These are phyloP conservation scores for Tremella yokohamensis DNA, from an alignment of 768 basidiomycete species.

Conservation along the genomic window DNA sequence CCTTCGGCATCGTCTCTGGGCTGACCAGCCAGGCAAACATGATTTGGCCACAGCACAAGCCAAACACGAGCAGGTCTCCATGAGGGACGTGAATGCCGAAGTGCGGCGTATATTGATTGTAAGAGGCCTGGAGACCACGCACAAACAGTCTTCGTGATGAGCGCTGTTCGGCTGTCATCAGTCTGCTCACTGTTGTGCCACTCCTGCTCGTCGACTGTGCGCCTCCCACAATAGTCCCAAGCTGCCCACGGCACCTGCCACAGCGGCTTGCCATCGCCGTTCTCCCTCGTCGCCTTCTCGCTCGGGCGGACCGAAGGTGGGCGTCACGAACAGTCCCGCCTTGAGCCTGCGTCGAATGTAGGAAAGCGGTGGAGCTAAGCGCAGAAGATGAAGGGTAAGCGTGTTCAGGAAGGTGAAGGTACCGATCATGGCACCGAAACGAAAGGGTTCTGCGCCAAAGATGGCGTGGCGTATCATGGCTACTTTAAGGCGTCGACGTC, in stretches of 20 bases:
- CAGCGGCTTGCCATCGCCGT: conserved; percentile 49
- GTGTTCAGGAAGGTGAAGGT: conserved; percentile 51
- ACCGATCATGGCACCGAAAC: conserved; percentile 88
- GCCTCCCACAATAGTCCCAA: conserved; percentile 47
- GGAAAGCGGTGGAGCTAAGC: conserved; percentile 44
- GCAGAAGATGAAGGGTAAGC: conserved; percentile 45
- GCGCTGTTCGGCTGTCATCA: background rate
- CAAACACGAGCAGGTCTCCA: conserved; percentile 78
- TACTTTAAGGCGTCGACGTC: conserved; percentile 61
- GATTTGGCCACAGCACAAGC: conserved; percentile 80
- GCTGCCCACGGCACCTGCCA: conserved; percentile 49
- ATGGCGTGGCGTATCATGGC: conserved; percentile 72
- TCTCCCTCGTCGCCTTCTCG: conserved; percentile 42
- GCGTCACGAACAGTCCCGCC: conserved; percentile 27
- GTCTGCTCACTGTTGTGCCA: conserved; percentile 47
- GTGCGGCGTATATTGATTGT: conserved; percentile 70
- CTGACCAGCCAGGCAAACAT: conserved; percentile 71
- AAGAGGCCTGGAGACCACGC: conserved; percentile 81
- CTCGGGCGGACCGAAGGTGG: conserved; percentile 47
- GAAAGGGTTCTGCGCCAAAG: conserved; percentile 74
- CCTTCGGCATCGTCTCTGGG: conserved; percentile 77
- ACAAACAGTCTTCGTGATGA: conserved; percentile 44
- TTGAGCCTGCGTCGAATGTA: conserved; percentile 38
- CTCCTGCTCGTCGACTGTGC: conserved; percentile 34
- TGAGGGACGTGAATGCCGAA: conserved; percentile 70